A percentile compares a stretch with the other conserved stretches of the same genome.
Evolutionary conservation across 1,139 yeast species (phyloP).

Genomic region (Saccharomycopsis hybrid): DNA sequence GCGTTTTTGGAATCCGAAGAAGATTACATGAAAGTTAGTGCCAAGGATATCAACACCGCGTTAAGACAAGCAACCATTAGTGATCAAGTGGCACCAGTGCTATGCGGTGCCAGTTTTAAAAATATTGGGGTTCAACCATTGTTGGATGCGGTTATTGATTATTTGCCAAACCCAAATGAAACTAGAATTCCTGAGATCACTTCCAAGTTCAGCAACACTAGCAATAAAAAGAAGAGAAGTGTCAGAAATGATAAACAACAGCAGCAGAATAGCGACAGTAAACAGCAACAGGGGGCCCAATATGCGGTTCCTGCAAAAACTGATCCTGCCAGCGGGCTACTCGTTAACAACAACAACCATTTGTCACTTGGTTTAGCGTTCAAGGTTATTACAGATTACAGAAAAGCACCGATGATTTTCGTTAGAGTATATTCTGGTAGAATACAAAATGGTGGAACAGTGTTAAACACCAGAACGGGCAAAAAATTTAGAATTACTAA

Average conservation of each 20-base stretch:
- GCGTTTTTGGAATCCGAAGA: slow-evolving; percentile 66
- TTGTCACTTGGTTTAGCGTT: slow-evolving; percentile 81
- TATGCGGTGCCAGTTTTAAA: slow-evolving; percentile 89
- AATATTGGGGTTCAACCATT: slow-evolving; percentile 95
- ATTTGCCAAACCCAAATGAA: slow-evolving; percentile 78
- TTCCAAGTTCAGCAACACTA: slow-evolving; percentile 22
- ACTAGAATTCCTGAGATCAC: slow-evolving; percentile 50
- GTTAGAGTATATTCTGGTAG: slow-evolving; percentile 84
- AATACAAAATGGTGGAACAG: slow-evolving; percentile 52
- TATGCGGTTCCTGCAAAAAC: slow-evolving; percentile 30
- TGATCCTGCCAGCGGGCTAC: slow-evolving; percentile 41
- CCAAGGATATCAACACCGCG: slow-evolving; percentile 45
- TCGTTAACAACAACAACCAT: slow-evolving; percentile 49
- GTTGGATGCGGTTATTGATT: slow-evolving; percentile 72
- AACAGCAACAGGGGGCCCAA: slow-evolving; percentile 22
- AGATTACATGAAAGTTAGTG: slow-evolving; percentile 60
- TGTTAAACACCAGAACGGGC: slow-evolving; percentile 66
- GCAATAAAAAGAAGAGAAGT: slow-evolving; percentile 22
- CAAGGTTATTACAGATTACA: slow-evolving; percentile 82
- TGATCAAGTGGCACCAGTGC: slow-evolving; percentile 62
- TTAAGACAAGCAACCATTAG: slow-evolving; percentile 57
- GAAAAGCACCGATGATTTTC: slow-evolving; percentile 78
- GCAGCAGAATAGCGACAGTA: slow-evolving; percentile 14
- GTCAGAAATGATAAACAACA: slow-evolving; percentile 22
- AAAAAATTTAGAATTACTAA: slow-evolving; percentile 60